phyloP scores from a whole-genome alignment of 1,284 basidiomycete species.

The Puccinia brachypodii region DNA sequence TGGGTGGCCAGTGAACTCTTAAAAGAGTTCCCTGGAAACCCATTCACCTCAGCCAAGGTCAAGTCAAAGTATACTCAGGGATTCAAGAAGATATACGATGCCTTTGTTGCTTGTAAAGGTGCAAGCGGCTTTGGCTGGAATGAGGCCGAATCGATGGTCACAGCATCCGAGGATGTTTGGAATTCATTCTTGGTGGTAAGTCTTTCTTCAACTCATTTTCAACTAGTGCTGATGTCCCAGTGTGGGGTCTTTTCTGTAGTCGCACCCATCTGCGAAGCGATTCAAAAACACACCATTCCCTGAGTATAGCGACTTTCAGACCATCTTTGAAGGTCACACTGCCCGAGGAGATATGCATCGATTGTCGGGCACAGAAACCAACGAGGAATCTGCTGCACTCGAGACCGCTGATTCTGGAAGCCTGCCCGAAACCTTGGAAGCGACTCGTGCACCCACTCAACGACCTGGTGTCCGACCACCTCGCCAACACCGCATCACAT shows the following conservation, averaged over 20 bases:
- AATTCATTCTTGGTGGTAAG: not conserved
- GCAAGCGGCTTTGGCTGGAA: constrained; percentile 12
- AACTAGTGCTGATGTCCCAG: not conserved
- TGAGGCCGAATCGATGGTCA: not conserved
- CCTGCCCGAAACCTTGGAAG: not conserved
- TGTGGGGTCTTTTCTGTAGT: not conserved
- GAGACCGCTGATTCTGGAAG: not conserved
- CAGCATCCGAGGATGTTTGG: not conserved
- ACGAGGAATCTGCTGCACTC: not conserved
- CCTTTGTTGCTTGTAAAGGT: not conserved
- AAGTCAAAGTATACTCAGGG: not conserved
- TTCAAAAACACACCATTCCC: not conserved
- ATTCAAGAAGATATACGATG: not conserved
- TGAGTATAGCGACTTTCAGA: not conserved
- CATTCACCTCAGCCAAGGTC: not conserved
- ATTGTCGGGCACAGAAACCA: not conserved
- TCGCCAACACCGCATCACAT: not conserved
- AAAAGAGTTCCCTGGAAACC: not conserved
- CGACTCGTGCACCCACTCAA: not conserved
- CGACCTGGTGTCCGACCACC: not conserved
- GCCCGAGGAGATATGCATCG: not conserved
- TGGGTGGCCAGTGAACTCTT: not conserved
- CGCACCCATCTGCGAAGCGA: not conserved
- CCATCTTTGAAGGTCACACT: not conserved
- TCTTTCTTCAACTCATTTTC: not conserved